Conservation (phyloP, 2,329 filamentous ascomycete genomes). For the Elsinoe batatas region DNA sequence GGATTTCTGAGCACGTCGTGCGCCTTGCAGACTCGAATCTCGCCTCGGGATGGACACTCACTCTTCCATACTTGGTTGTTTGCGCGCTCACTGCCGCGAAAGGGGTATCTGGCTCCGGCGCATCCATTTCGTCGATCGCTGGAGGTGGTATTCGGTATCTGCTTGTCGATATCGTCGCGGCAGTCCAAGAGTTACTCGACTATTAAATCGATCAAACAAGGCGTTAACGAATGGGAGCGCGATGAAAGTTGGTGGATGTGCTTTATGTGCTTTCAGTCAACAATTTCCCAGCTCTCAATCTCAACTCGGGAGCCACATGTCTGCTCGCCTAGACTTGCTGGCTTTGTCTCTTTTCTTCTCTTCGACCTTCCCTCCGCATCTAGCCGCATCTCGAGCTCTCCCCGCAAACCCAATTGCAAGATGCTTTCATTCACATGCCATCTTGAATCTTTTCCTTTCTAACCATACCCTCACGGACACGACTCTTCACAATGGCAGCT, state of each 20-base stretch:
- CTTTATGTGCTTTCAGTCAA: conserved; percentile 2
- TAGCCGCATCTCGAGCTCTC: conserved; percentile 5
- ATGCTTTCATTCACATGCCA: not conserved
- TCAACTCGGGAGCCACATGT: conserved; percentile 10
- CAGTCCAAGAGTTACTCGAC: not conserved
- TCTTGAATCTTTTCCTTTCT: not conserved
- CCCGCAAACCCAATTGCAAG: conserved; percentile 5
- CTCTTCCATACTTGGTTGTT: conserved; percentile 63
- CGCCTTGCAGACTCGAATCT: not conserved
- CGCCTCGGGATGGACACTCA: conserved; percentile 32
- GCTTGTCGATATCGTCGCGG: not conserved
- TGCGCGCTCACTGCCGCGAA: conserved; percentile 84
- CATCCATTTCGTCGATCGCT: conserved; percentile 56
- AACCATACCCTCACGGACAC: not conserved
- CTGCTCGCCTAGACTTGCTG: not conserved
- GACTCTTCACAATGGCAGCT: conserved; percentile 1
- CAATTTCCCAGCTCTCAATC: conserved; percentile 8
- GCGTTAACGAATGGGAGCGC: not conserved
- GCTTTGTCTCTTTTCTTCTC: not conserved
- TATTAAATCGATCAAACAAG: not conserved
- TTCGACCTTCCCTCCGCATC: not conserved
- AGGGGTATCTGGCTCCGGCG: conserved; percentile 79
- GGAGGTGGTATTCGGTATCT: not conserved
- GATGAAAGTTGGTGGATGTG: not conserved
- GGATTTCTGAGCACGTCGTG: too few relatives aligned